Percentiles rank a stretch among this genome's conserved stretches.
Conservation (phyloP, 2,329 filamentous ascomycete genomes). For the Fusarium secorum region DNA sequence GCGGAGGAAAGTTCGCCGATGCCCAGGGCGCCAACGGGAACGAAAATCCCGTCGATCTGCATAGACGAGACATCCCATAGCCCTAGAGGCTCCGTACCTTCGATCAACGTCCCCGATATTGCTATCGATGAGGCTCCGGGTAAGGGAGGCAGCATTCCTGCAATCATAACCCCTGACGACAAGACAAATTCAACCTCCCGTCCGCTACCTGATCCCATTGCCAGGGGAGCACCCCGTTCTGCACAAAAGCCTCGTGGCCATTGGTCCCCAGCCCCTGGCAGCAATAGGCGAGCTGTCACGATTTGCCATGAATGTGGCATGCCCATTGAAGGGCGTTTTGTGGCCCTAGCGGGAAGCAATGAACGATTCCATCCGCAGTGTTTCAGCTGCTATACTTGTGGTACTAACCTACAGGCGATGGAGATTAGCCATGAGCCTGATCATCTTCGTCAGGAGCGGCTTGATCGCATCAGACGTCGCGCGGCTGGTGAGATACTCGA, state of each 20-base stretch:
- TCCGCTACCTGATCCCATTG: slow-evolving; percentile 57
- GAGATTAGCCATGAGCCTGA: slow-evolving; percentile 96
- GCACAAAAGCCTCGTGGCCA: slow-evolving; percentile 59
- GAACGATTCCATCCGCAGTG: slow-evolving; percentile 92
- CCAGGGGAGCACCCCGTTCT: slow-evolving; percentile 45
- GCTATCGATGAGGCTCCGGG: slow-evolving; percentile 47
- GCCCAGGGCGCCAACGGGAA: slow-evolving; percentile 40
- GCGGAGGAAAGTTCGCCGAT: slow-evolving; percentile 54
- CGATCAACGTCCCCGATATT: slow-evolving; percentile 61
- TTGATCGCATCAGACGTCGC: slow-evolving; percentile 75
- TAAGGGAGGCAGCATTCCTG: slow-evolving; percentile 49
- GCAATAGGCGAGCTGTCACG: slow-evolving; percentile 65
- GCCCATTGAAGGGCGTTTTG: slow-evolving; percentile 89
- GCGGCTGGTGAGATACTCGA: slow-evolving; percentile 65
- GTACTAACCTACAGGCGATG: slow-evolving; percentile 88
- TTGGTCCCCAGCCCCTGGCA: slow-evolving; percentile 64
- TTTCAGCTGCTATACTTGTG: slow-evolving; percentile 88
- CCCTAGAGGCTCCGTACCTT: slow-evolving; percentile 41
- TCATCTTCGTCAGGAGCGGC: slow-evolving; percentile 70
- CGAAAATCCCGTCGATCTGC: slow-evolving; percentile 49
- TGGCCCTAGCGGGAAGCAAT: slow-evolving; percentile 76
- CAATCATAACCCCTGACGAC: slow-evolving; percentile 58
- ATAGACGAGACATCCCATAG: slow-evolving; percentile 43
- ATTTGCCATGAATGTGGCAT: slow-evolving; percentile 84
- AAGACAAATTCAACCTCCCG: slow-evolving; percentile 36